Evolutionary conservation across 331 rosid species (phyloP), one percentile per base, ranked within the genome.

Genomic region (Telfairia occidentalis): DNA sequence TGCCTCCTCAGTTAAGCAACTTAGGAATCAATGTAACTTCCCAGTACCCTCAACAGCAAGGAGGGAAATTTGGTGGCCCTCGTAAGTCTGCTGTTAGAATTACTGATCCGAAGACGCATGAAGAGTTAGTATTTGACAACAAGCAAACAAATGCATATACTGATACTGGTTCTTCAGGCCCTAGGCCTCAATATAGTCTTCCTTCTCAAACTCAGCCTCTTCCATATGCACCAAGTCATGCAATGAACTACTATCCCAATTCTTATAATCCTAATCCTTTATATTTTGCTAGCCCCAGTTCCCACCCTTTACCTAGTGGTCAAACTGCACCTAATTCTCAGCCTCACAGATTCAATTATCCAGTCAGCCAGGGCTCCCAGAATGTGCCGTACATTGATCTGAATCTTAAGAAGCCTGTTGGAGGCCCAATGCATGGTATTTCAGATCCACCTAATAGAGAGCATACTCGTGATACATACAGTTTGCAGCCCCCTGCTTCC

Each of bases 91-190:
- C 89, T 40, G 96, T 91, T 10, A 93, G 90, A 85, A 93, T 93
- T 71, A 93, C 95, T 77, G 93, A 93, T 84, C 98, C 98, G 23
- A 90, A 89, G 43, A 93, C 98, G 3, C 97, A 86, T 66, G 91
- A 93, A 80, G 97, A 88, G 76, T 82, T 93, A 82, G 15, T 49
- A 66, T 77, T 77, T 65, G 80, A 77, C 30, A 58, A 45, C n/a
- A 77, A 60, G 55, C 80, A 54, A 77, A n/a, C 74, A 29, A 71
- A 50, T 43, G 24, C 48, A 15, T 48, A 30, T 87, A 55, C 84
- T 37, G 97, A 90, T 83, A 79, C 88, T 43, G 88, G 86, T 15
- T 76, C 95, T 50, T 83, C 96, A 21, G 88, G 78, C 60, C 73
- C 82, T 32, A 89, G 94, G 83, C 57, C 90, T 58, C 90, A 84